Base-by-base conservation (phyloP, 2,329 filamentous ascomycete genomes). In the Aspergillus sp. region DNA sequence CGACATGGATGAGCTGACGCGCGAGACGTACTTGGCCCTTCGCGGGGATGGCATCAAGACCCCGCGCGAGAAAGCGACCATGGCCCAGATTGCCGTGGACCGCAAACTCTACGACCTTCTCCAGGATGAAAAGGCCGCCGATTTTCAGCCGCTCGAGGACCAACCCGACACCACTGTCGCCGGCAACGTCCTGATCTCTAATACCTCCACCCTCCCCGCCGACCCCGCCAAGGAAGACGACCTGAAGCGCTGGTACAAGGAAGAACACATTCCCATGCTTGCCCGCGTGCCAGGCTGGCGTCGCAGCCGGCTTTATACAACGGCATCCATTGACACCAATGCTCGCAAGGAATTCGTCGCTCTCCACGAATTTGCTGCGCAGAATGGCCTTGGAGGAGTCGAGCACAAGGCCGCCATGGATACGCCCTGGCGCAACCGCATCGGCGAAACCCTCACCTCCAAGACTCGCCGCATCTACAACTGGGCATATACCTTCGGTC, bases 401-500 rank as follows among this genome's bases (percentile, higher is more conserved):
- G 87, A 88, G 66, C 85, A 87, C 72, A 78, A 84, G 67, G 85
- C 86, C 0, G 82, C 88, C 1, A 84, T 80, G 64, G 77, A 80
- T 11, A 91, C 89, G 1, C 77, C 83, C 1, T 86, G 88, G 83
- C 77, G 81, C 15, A 78, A 80, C 3, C 80, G 86, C 50, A 79
- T 91, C 37, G 83, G 84, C 65, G 73, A 75, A 19, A 81, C 85
- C 13, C 82, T 90, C 11, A 81, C 79, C 20, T 73, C 77, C 47
- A 84, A 84, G 66, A 79, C 75, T 11, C 80, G 85, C 45, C 81
- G 89, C 17, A 80, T 81, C 0, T 95, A 90, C 74, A 79, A 84
- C 34, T 83, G 93, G 61, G 90, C 90, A 72, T 93, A 95, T 73
- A 86, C 88, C 11, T 96, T 96, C 68, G 89, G 90, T 0, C 83